Conservation (phyloP, 176 grass and related monocot species). For the Poa pratensis region DNA sequence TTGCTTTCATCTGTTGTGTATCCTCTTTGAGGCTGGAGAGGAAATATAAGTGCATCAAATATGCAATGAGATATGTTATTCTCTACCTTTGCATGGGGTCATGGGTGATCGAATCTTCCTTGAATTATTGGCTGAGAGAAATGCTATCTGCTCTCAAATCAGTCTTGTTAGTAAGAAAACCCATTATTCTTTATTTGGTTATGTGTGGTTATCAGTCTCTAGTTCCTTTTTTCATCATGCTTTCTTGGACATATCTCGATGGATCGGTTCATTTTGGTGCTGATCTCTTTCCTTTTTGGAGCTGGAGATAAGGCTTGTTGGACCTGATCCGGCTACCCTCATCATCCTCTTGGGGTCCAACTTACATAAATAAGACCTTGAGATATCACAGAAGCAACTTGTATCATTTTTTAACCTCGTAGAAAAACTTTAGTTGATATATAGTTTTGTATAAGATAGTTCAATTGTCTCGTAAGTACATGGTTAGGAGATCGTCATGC, state of each 20-base stretch:
- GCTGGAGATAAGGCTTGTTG: neutral
- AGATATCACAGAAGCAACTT: no score
- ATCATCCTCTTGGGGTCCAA: neutral
- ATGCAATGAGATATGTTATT: neutral
- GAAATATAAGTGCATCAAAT: neutral
- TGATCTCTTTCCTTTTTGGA: conserved; percentile 19
- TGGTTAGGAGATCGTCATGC: neutral
- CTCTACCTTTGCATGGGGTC: neutral
- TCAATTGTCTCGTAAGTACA: neutral
- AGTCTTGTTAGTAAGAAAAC: neutral
- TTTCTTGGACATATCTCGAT: conserved; percentile 13
- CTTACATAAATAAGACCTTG: neutral
- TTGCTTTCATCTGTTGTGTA: neutral
- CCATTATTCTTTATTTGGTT: neutral
- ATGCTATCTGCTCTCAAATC: conserved; percentile 40
- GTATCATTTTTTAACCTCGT: no score
- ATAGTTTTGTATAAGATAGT: neutral
- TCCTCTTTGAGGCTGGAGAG: conserved; percentile 14
- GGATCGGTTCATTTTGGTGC: neutral
- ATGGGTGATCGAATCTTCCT: neutral
- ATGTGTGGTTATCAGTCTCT: conserved; percentile 6
- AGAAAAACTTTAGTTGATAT: neutral
- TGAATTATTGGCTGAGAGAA: conserved; percentile 41
- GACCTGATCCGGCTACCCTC: neutral
- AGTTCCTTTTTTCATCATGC: neutral